Base-by-base conservation (phyloP, 306 rosid species). In the Cicer cuneatum region DNA sequence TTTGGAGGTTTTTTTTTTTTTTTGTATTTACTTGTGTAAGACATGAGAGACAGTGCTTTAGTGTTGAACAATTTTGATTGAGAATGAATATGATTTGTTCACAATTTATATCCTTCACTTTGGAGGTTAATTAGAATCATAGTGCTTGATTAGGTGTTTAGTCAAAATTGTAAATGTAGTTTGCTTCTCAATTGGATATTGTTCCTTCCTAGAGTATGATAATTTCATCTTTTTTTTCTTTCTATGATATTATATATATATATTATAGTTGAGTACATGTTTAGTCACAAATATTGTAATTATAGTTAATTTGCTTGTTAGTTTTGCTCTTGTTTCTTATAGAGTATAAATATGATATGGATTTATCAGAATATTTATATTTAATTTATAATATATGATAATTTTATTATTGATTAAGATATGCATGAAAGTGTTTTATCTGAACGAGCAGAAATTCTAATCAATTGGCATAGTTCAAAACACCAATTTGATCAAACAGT, bases 1-100 rank as follows among this genome's bases (percentile, higher is more conserved):
- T 65, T 75, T 52, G 61, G 39, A 71, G 68, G 68, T 37, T 59
- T 82, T 77, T 77, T 0, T 59, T 9, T 49, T 70, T 6, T 68
- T 40, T 47, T 67, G 53, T 47, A 7, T 52, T 48, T 73, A 13
- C 19, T 69, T 74, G 59, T 74, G 72, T 52, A 74, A 68, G 74
- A 75, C 12, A 24, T 46, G 53, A 66, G 84, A 76, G 73, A 78
- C 56, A 19, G 58, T 54, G 57, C 8, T 33, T 48, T 76, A 79
- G 72, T 80, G 72, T 76, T 60, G 39, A 45, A 70, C 74, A 73
- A 66, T 49, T 66, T 69, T 49, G 76, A 64, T 53, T 76, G 78
- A 73, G 60, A 59, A 52, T 76, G 80, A 72, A 75, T 35, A 29
- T 69, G 83, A 65, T 8, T 48, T 61, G 70, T 70, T 65, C 69